phyloP scores from a whole-genome alignment of 805 yeast species.

The Cyberlindnera petersonii region DNA sequence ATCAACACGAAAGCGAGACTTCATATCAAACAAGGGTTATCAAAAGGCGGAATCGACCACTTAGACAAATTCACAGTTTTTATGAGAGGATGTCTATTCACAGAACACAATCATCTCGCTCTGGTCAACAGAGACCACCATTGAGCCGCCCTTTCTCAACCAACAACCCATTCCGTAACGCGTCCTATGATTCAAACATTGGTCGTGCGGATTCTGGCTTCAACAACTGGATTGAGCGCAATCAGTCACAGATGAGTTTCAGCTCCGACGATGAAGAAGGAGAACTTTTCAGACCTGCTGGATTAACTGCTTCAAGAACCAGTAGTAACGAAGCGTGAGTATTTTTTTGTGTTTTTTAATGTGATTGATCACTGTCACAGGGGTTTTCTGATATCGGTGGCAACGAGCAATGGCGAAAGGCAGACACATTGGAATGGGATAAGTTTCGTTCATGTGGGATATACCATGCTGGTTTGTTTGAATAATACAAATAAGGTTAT shows the following conservation, averaged over 20 bases:
- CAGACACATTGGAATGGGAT: no score
- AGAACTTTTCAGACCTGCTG: slow-evolving; percentile 24
- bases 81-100: slow-evolving; percentile 15
- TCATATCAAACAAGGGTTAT: no score
- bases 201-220: slow-evolving; percentile 35
- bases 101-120: slow-evolving; percentile 15
- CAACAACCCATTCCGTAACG: slow-evolving; percentile 70
- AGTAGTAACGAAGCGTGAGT: slow-evolving; percentile 10
- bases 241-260: slow-evolving; percentile 37
- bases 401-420: no score
- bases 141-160: slow-evolving; percentile 45
- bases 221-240: slow-evolving; percentile 55
- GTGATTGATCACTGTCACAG: background rate
- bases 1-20: no score
- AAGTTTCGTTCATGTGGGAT: no score
- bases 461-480: no score
- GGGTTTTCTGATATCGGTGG: no score
- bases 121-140: slow-evolving; percentile 4
- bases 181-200: slow-evolving; percentile 31
- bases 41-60: no score
- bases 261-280: slow-evolving; percentile 39
- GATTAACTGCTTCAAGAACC: slow-evolving; percentile 22
- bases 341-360: background rate
- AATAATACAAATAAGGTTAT: no score
- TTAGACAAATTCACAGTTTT: background rate